Base-by-base conservation (phyloP, 2,329 filamentous ascomycete species). In the Coniella lustricola region DNA sequence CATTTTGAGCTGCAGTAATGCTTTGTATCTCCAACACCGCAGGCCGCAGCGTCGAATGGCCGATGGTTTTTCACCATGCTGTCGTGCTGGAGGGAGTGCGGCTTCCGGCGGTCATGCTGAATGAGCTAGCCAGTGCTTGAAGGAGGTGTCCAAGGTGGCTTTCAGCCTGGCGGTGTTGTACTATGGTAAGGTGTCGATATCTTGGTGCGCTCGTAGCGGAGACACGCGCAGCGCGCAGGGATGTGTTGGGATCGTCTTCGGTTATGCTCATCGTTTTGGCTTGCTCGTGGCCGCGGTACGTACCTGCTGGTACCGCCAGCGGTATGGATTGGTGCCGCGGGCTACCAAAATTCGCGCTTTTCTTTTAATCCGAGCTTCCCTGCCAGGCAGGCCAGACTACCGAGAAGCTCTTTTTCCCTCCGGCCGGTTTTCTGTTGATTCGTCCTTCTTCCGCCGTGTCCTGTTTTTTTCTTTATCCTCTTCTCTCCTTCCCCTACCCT, bases 381-480 rank as follows among this genome's bases (percentile, higher is more conserved):
- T 40, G 38, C 21, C 12, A 22, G 37, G 37, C 25, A 29, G 10
- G 25, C 25, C 25, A 29, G 25, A 5, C 25, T 56, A 58, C 56
- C 51, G 50, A n/a, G n/a, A 59, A 61, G 60, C 60, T 60, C 55
- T 55, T 66, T 62, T 60, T 62, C 60, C 57, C 10, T 41, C 38
- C 38, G 38, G 38, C 43, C 32, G 42, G 20, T 40, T 46, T 60
- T 54, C 38, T 41, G 29, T 64, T 60, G 57, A 25, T 5, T 37
- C 21, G 33, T 17, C n/a, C 34, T 32, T 25, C 32, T 36, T 60
- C 64, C 63, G 55, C 56, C 49, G 65, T 61, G 61, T 61, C 59
- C 58, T 62, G 52, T 62, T 61, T 58, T 64, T 60, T 63, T 62
- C 55, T 57, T 54, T 60, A 62, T 32, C 37, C 12, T 61, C 59